Percentiles rank a stretch among this genome's conserved stretches.
These are phyloP conservation scores for Xerocomellus dryophilus DNA, from an alignment of 768 basidiomycete genomes.

Conservation along the genomic window DNA sequence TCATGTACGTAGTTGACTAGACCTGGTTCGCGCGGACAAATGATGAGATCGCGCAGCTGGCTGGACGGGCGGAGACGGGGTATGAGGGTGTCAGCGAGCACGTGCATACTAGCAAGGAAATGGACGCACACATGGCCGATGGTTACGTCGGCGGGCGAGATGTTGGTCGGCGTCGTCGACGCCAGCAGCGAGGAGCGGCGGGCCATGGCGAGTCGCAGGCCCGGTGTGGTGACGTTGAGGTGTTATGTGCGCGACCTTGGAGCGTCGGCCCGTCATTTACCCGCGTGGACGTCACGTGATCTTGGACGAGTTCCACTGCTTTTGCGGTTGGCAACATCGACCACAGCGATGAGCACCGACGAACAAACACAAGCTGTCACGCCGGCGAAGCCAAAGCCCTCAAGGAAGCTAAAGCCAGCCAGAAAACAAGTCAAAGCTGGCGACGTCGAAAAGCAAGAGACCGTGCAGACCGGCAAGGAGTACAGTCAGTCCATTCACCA, in stretches of 20 bases:
- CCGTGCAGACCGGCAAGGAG: conserved; percentile 90
- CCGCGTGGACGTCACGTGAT: conserved; percentile 28
- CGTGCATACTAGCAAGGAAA: conserved; percentile 1
- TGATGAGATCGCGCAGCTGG: conserved; percentile 75
- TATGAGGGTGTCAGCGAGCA: conserved; percentile 10
- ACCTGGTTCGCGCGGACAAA: conserved; percentile 66
- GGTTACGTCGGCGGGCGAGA: conserved; percentile 43
- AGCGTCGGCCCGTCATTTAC: conserved; percentile 16
- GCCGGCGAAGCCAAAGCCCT: conserved; percentile 25
- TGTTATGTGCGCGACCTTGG: neutral
- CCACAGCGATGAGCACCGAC: conserved; percentile 32
- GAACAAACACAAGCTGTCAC: conserved; percentile 19
- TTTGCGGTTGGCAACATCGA: conserved; percentile 1
- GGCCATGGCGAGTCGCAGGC: conserved; percentile 41
- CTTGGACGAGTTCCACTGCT: neutral
- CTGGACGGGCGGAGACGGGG: conserved; percentile 33
- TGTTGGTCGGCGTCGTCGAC: conserved; percentile 40
- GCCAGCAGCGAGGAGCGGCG: conserved; percentile 44
- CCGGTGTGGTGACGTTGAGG: conserved; percentile 10
- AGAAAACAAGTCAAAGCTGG: conserved; percentile 89
- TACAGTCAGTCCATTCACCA: conserved; percentile 67
- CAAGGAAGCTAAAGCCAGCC: conserved; percentile 84
- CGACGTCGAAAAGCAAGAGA: conserved; percentile 85
- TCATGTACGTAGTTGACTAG: conserved; percentile 60
- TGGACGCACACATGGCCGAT: conserved; percentile 62